Evolutionary conservation across 495 filamentous ascomycete species (phyloP).

Genomic region (Acidiella bohemica): DNA sequence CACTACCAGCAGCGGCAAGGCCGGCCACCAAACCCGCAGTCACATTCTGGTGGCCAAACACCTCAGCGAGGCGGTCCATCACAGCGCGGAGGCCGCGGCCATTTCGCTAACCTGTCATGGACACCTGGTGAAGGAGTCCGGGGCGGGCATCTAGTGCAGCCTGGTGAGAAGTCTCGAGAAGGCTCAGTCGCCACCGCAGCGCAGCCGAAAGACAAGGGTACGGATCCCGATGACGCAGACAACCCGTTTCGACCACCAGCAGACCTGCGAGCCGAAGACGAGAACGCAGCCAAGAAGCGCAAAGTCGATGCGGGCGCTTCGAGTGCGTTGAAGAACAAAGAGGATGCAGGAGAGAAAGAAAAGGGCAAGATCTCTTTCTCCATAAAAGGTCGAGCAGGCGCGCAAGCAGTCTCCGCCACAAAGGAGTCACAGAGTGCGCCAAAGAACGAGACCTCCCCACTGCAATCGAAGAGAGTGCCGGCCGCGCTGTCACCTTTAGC

Average conservation of each 20-base stretch:
- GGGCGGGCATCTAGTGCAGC: constrained; percentile 32
- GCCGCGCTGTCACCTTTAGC: constrained; percentile 14
- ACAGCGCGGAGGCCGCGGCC: constrained; percentile 27
- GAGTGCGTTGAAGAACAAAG: not conserved
- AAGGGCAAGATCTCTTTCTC: constrained; percentile 21
- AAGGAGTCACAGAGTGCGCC: constrained; percentile 1
- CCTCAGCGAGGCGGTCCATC: constrained; percentile 27
- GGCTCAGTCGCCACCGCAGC: constrained; percentile 2
- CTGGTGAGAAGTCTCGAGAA: constrained; percentile 15
- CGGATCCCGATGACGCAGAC: constrained; percentile 37
- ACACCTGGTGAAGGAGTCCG: constrained; percentile 29
- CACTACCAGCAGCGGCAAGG: constrained; percentile 39
- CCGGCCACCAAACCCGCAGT: constrained; percentile 26
- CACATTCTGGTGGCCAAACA: constrained; percentile 9
- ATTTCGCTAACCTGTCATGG: constrained; percentile 52
- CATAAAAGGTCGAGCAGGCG: constrained; percentile 16
- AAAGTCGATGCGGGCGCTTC: constrained; percentile 17
- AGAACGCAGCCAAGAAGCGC: constrained; percentile 33
- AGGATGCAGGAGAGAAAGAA: constrained; percentile 7
- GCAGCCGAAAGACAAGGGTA: not conserved
- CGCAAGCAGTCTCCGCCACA: constrained; percentile 1
- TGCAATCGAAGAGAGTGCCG: constrained; percentile 11
- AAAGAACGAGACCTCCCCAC: constrained; percentile 10
- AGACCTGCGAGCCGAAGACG: constrained; percentile 50
- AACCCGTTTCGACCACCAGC: constrained; percentile 50